These are phyloP conservation scores for Puccinia novopanici DNA, from an alignment of 1,284 basidiomycete genomes.

Conservation along the genomic window DNA sequence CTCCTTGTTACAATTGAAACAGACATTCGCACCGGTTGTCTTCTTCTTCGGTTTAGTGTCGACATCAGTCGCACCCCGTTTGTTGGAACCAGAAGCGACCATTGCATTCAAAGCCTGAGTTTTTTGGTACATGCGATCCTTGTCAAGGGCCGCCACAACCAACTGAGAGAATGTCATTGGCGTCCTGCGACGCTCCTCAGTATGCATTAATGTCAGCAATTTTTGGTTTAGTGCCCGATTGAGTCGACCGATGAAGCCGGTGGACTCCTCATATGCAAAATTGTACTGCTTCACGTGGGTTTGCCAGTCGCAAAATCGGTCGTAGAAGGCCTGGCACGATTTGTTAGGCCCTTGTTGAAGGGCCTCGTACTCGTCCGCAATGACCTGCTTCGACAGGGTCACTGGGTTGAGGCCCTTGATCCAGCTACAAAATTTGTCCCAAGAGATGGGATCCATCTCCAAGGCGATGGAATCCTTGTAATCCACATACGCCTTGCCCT, in stretches of 20 bases:
- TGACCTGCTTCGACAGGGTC: background rate
- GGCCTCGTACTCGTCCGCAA: background rate
- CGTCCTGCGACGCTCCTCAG: background rate
- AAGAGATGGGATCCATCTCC: background rate
- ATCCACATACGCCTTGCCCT: background rate
- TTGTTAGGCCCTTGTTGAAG: background rate
- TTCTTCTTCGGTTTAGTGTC: background rate
- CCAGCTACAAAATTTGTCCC: background rate
- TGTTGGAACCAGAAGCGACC: background rate
- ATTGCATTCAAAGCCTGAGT: background rate
- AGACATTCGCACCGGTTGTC: background rate
- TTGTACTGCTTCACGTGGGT: background rate
- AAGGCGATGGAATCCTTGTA: background rate
- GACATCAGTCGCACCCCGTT: background rate
- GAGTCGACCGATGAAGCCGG: background rate
- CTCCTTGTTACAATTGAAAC: constrained; percentile 16
- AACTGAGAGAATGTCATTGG: background rate
- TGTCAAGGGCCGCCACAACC: background rate
- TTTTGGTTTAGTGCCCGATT: background rate
- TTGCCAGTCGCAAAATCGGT: background rate
- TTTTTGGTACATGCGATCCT: background rate
- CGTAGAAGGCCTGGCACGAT: background rate
- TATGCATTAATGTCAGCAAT: background rate
- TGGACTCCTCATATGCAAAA: background rate
- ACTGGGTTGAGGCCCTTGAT: background rate